Evolutionary conservation across 305 asterid genomes (phyloP), one percentile per base, ranked within the genome.

Genomic region (Fraxinus greggii): DNA sequence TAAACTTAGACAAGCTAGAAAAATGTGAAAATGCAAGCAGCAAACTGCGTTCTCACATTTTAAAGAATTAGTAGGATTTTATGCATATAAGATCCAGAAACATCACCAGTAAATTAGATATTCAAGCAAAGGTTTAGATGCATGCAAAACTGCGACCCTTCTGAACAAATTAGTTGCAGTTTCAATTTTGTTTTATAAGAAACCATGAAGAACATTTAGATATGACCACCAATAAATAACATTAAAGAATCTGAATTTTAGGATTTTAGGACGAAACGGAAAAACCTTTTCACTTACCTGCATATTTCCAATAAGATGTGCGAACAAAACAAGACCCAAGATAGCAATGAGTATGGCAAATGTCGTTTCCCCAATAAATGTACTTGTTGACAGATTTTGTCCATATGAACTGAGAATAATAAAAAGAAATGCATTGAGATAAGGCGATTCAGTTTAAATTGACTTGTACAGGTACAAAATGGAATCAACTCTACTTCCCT

Each of bases 241-340:
- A 24, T n/a, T 59, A 82, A 5, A 42, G 56, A 82, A 29, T 54
- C 26, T 23, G 75, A 86, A 83, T 81, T 28, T 7, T 40, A 40
- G 32, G 32, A 83, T 81, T 28, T 7, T 40, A 40, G 32, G 32
- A 59, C 76, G 77, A 29, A 7, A 45, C 10, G 32, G 74, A 29
- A 26, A 70, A 82, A 77, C 26, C n/a, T 42, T 35, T 75, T 19
- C 21, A 72, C 75, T 75, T 56, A 92, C 98, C 98, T 93, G 98
- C 98, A 95, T 95, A 89, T 95, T 95, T 83, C 98, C 98, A 77
- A 95, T 95, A 80, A 95, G 95, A 84, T 93, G 98, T 1, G 98
- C 97, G 42, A 93, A 95, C 84, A 95, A 85, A 84, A 93, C 94
- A 69, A 95, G 98, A 78, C 98, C 98, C 80, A 91, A 45, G 78